Conservation (phyloP, 2,329 filamentous ascomycete species). For the Diaporthe capsici region DNA sequence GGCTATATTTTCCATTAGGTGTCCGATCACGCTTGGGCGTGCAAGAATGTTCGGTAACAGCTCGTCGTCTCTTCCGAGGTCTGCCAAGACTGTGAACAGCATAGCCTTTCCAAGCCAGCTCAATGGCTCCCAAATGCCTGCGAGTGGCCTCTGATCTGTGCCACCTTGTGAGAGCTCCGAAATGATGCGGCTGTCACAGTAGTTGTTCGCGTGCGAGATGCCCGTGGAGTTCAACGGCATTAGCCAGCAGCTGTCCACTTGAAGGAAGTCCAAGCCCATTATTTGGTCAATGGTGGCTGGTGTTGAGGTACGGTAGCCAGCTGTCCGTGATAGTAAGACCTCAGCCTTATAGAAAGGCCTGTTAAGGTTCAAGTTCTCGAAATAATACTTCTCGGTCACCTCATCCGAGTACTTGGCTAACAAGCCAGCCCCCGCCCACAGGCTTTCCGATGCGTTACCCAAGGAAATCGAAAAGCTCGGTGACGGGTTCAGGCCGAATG, state of each 20-base stretch:
- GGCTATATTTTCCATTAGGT: not conserved
- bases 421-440: not conserved
- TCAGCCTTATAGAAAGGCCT: not conserved
- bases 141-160: not conserved
- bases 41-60: not conserved
- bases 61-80: slow-evolving; percentile 7
- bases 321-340: not conserved
- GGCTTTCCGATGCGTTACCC: not conserved
- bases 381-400: not conserved
- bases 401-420: not conserved
- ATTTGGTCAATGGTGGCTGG: not conserved
- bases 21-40: not conserved
- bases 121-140: slow-evolving; percentile 2
- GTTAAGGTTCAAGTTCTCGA: not conserved
- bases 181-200: not conserved
- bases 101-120: not conserved
- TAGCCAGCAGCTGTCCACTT: not conserved
- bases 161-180: not conserved
- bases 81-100: slow-evolving; percentile 10
- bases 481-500: not conserved
- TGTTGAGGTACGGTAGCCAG: not conserved
- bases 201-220: not conserved
- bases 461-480: not conserved
- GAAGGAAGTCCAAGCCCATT: slow-evolving; percentile 1
- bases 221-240: slow-evolving; percentile 1